Percentiles rank a stretch among this genome's conserved stretches.
phyloP scores from a whole-genome alignment of 2,329 filamentous ascomycete species.

The Achaetomium macrosporum region DNA sequence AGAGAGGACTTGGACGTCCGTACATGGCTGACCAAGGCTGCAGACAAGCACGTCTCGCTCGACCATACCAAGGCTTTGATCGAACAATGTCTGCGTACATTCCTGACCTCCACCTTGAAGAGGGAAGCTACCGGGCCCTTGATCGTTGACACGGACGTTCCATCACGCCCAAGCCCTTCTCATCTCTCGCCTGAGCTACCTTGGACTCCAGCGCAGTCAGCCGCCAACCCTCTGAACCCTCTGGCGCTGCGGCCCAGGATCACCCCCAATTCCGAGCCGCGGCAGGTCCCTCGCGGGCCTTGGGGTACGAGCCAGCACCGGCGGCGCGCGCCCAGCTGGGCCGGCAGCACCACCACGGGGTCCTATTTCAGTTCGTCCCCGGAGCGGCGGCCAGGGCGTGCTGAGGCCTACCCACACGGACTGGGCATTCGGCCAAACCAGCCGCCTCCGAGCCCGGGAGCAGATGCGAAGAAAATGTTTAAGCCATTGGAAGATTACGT shows the following conservation, averaged over 20 bases:
- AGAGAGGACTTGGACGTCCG: neutral
- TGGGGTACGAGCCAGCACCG: constrained; percentile 4
- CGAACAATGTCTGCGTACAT: constrained; percentile 35
- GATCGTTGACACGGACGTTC: neutral
- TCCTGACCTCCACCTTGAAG: constrained; percentile 30
- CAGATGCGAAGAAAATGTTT: constrained; percentile 59
- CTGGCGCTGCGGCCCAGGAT: constrained; percentile 3
- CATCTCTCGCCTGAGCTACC: constrained; percentile 1
- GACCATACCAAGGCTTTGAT: constrained; percentile 52
- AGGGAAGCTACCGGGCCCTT: constrained; percentile 3
- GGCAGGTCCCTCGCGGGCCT: neutral
- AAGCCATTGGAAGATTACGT: constrained; percentile 74
- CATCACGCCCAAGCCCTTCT: neutral
- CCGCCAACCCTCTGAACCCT: neutral
- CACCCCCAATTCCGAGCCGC: constrained; percentile 4
- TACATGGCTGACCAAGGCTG: neutral
- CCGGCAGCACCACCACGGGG: constrained; percentile 26
- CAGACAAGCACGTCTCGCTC: constrained; percentile 44
- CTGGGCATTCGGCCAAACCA: constrained; percentile 9
- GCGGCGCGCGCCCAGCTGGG: constrained; percentile 27
- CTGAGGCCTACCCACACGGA: constrained; percentile 6
- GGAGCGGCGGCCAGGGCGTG: constrained; percentile 29
- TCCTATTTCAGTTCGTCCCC: constrained; percentile 44
- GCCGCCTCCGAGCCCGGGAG: constrained; percentile 17
- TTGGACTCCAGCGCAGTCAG: neutral